A percentile compares a stretch with the other conserved stretches of the same genome.
Evolutionary conservation across 2,329 filamentous ascomycete genomes (phyloP).

Genomic region (Fusarium mangiferae): DNA sequence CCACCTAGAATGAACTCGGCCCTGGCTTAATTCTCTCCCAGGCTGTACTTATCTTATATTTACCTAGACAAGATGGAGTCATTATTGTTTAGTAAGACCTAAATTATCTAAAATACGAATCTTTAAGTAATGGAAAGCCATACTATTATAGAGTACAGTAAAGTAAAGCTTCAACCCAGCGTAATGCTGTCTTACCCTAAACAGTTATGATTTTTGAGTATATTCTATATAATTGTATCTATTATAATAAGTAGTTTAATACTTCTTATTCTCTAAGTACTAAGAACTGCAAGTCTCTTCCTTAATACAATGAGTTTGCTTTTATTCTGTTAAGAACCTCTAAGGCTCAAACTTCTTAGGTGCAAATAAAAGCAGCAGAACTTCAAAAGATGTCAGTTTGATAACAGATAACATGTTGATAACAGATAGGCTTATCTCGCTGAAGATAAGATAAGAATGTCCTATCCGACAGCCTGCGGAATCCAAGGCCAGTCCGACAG

Average conservation of each 20-base stretch:
- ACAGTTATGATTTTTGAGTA: too few relatives aligned
- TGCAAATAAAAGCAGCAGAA: fast-evolving
- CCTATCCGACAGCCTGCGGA: background rate
- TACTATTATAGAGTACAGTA: background rate
- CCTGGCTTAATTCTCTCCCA: too few relatives aligned
- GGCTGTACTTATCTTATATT: background rate
- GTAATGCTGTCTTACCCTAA: too few relatives aligned
- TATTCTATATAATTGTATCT: too few relatives aligned
- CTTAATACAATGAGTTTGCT: fast-evolving
- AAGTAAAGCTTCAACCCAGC: too few relatives aligned
- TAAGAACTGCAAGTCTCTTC: too few relatives aligned
- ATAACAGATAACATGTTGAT: background rate
- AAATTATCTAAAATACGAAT: background rate
- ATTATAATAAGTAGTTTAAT: too few relatives aligned
- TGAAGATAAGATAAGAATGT: fast-evolving
- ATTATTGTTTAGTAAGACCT: background rate
- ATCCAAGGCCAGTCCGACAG: background rate
- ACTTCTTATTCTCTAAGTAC: too few relatives aligned
- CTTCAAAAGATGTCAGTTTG: fast-evolving
- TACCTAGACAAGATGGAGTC: background rate
- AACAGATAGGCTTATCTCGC: too few relatives aligned
- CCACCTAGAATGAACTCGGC: background rate
- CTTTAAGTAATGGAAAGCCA: background rate
- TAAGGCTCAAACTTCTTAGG: fast-evolving
- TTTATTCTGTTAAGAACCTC: fast-evolving